Percentiles rank a stretch among this genome's conserved stretches.
Evolutionary conservation across 768 basidiomycete species (phyloP).

Genomic region (Suillus lakei): DNA sequence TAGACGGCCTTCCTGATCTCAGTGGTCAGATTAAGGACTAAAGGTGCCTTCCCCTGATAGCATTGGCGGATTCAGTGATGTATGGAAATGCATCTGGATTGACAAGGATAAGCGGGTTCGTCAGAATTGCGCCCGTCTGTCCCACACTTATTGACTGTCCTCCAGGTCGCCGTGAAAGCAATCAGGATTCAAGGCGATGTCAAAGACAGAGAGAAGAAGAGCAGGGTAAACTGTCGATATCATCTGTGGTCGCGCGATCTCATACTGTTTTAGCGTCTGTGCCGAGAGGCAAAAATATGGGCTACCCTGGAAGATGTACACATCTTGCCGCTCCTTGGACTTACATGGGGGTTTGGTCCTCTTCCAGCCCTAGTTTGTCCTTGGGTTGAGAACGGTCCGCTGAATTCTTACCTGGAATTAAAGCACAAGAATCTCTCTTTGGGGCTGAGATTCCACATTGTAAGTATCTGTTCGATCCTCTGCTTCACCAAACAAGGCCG

Average conservation of each 20-base stretch:
- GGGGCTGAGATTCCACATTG: slow-evolving; percentile 40
- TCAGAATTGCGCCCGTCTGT: background rate
- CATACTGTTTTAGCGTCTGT: slow-evolving; percentile 21
- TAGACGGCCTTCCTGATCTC: slow-evolving; percentile 6
- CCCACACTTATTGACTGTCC: background rate
- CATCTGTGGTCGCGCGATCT: background rate
- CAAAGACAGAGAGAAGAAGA: slow-evolving; percentile 6
- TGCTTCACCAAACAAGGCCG: background rate
- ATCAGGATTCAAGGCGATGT: background rate
- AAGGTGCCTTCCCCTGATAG: slow-evolving; percentile 37
- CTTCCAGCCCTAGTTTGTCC: slow-evolving; percentile 45
- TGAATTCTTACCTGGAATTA: slow-evolving; percentile 42
- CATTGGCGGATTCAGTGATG: slow-evolving; percentile 50
- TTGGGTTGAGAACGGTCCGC: slow-evolving; percentile 45
- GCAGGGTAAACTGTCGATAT: background rate
- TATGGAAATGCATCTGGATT: slow-evolving; percentile 44
- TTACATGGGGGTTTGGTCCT: slow-evolving; percentile 41
- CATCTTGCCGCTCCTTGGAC: slow-evolving; percentile 42
- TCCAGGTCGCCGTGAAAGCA: slow-evolving; percentile 13
- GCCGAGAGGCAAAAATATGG: slow-evolving; percentile 44
- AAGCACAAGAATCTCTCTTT: slow-evolving; percentile 41
- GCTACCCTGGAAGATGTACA: slow-evolving; percentile 43
- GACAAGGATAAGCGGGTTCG: background rate
- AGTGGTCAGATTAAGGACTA: slow-evolving; percentile 19
- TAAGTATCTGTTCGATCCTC: slow-evolving; percentile 21